A percentile compares a stretch with the other conserved stretches of the same genome.
phyloP scores from a whole-genome alignment of 306 rosid species.

The Ormosia semicastrata region DNA sequence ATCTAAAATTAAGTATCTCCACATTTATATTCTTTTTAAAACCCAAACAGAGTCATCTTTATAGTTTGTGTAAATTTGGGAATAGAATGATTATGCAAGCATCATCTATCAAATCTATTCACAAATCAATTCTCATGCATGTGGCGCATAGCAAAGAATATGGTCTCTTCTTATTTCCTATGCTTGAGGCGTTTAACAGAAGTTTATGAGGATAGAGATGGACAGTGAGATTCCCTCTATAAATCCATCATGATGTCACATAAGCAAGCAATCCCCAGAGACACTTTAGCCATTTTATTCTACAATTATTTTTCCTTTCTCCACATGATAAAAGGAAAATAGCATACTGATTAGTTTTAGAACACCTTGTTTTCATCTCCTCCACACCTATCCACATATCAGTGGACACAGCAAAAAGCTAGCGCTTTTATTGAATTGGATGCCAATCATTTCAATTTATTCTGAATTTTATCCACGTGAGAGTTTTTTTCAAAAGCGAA shows the following conservation, averaged over 20 bases:
- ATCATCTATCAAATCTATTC: neutral
- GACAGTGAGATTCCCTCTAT: neutral
- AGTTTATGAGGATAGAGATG: neutral
- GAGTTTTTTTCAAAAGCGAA: neutral
- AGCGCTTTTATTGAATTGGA: neutral
- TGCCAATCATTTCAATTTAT: slow-evolving; percentile 11
- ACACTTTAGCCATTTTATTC: neutral
- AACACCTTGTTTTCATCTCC: neutral
- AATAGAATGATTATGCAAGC: neutral
- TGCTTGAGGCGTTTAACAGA: neutral
- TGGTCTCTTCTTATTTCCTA: neutral
- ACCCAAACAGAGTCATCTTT: neutral
- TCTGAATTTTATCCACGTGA: neutral
- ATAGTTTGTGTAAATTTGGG: neutral
- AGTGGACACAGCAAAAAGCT: neutral
- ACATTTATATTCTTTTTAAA: neutral
- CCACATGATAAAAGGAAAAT: neutral
- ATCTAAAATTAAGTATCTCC: neutral
- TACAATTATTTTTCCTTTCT: neutral
- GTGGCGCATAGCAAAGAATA: neutral
- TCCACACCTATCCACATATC: neutral
- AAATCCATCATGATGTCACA: slow-evolving; percentile 1
- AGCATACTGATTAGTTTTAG: neutral
- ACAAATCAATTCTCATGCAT: neutral
- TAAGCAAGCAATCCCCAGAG: neutral